phyloP scores from a whole-genome alignment of 441 rosid genomes.

The Biscutella laevigata region DNA sequence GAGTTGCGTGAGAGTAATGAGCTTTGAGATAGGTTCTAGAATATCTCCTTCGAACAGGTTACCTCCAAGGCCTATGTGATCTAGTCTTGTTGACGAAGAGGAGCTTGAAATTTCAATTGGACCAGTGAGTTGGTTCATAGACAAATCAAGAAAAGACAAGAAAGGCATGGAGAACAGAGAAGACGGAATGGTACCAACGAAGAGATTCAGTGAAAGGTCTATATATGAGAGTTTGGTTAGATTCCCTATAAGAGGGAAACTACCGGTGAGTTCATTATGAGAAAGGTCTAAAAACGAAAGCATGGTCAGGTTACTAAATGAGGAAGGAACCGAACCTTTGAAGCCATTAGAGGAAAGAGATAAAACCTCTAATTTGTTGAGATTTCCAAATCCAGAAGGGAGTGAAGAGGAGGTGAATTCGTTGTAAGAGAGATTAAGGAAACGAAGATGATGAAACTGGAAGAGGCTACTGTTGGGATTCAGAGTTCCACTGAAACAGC shows the following conservation, averaged over 20 bases:
- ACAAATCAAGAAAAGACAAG: neutral
- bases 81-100: no score
- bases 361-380: neutral
- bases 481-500: neutral
- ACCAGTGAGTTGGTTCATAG: neutral
- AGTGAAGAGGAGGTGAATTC: slow-evolving; percentile 3
- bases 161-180: neutral
- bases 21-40: no score
- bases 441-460: neutral
- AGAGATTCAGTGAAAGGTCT: neutral
- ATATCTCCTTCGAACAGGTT: no score
- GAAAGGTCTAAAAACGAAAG: neutral
- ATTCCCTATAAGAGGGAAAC: neutral
- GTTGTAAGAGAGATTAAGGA: neutral
- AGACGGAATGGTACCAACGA: neutral
- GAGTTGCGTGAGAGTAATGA: no score
- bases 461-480: slow-evolving; percentile 6
- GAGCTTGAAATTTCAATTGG: neutral
- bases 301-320: neutral
- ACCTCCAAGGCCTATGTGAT: no score
- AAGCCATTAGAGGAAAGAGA: slow-evolving; percentile 7
- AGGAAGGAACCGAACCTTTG: neutral
- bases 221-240: neutral
- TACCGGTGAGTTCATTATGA: neutral
- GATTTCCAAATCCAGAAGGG: neutral